Conservation (phyloP, 1,284 basidiomycete genomes). For the Sporisorium graminicola region DNA sequence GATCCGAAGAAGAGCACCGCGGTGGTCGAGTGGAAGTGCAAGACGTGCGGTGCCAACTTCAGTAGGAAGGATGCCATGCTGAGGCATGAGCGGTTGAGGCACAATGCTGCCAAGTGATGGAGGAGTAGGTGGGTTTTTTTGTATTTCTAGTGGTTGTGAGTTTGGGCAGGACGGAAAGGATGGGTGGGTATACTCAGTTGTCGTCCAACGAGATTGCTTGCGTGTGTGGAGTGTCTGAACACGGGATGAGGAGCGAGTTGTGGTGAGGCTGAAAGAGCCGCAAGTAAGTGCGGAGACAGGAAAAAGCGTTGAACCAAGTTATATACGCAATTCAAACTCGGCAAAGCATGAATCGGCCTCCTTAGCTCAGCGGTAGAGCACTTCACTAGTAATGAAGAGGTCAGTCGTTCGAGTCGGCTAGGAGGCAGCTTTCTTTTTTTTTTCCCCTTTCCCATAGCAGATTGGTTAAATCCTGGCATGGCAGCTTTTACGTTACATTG, state of each 20-base stretch:
- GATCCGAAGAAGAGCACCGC: constrained; percentile 65
- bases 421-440: constrained; percentile 36
- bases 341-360: constrained; percentile 16
- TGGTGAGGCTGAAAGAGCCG: too few relatives aligned
- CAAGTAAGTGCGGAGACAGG: too few relatives aligned
- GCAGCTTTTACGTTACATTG: neutral
- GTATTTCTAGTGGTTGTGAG: neutral
- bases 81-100: constrained; percentile 60
- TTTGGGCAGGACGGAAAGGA: neutral
- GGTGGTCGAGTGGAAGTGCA: constrained; percentile 68
- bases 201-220: too few relatives aligned
- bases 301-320: too few relatives aligned
- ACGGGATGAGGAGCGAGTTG: too few relatives aligned
- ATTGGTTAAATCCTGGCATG: too few relatives aligned
- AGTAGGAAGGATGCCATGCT: constrained; percentile 66
- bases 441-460: too few relatives aligned
- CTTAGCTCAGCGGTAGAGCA: constrained; percentile 61
- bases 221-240: neutral
- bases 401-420: constrained; percentile 59
- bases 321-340: too few relatives aligned
- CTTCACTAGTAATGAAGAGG: constrained; percentile 58
- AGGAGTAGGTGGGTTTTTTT: too few relatives aligned
- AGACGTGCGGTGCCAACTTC: constrained; percentile 57
- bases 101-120: constrained; percentile 44
- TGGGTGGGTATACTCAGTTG: neutral